Evolutionary conservation across 2,329 filamentous ascomycete genomes (phyloP), one percentile per base, ranked within the genome.

Genomic region (Xylaria hypoxylon): DNA sequence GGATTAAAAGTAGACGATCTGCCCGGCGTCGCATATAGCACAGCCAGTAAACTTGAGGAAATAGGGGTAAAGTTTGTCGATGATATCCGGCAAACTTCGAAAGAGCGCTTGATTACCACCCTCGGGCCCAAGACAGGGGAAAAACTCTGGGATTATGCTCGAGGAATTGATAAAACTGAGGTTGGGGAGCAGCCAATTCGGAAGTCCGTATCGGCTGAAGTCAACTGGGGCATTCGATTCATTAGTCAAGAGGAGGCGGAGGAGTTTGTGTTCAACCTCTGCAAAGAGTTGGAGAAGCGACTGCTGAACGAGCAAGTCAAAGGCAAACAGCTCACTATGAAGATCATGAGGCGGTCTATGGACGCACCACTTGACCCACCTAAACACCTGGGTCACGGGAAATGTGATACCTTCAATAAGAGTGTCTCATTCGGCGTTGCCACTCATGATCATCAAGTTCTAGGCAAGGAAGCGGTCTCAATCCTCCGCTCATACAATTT

Each of bases 171-270:
- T 79, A 86, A 85, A 56, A 85, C 89, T 1, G 93, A 97, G 77
- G 93, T 98, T 5, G 95, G 94, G 35, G 92, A 95, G 64, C 92
- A 96, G 74, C 88, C 91, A 0, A 84, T 93, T 17, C 89, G 96
- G 60, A 99, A 98, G 76, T 98, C 95, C 0, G 93, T 99, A 0
- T 98, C 96, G 1, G 95, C 95, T 0, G 96, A 99, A 77, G 93
- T 99, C 68, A 99, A 96, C 74, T 99, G 96, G 96, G 96, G 96
- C 2, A 97, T 99, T 62, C 90, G 96, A 5, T 99, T 99, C 76
- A 89, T 96, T 71, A 96, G 87, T 67, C 93, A 97, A 75, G 86
- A 88, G n/a, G 95, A 99, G 79, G 94, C 94, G 0, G 95, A 98
- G 65, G 93, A 96, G 70, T 99, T 99, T 77, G 86, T 98, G 33